Percentiles rank a stretch among this genome's conserved stretches.
These are phyloP conservation scores for Cordyceps tenuipes DNA, from an alignment of 2,329 filamentous ascomycete genomes.

Conservation along the genomic window DNA sequence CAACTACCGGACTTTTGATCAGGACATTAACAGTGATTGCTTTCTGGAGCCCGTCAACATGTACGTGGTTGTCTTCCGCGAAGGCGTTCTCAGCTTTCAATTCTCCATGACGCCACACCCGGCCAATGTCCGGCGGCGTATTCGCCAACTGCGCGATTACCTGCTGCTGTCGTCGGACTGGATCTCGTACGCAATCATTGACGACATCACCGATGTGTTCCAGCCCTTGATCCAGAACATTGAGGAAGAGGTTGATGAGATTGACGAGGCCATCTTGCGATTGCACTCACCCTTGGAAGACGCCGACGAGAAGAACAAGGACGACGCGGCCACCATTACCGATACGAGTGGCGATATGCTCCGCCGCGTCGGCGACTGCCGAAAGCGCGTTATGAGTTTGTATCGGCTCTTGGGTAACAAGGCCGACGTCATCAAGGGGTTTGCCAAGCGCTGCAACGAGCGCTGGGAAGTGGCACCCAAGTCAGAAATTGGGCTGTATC, in stretches of 20 bases:
- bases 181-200: conserved; percentile 97
- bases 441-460: conserved; percentile 96
- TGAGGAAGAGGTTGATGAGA: conserved; percentile 93
- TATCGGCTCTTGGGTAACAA: conserved; percentile 93
- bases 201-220: conserved; percentile 97
- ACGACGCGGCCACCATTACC: conserved; percentile 33
- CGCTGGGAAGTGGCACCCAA: conserved; percentile 93
- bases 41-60: conserved; percentile 95
- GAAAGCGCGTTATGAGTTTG: conserved; percentile 95
- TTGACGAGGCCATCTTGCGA: conserved; percentile 82
- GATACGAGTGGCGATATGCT: conserved; percentile 72
- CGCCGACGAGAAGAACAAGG: conserved; percentile 38
- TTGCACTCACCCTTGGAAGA: conserved; percentile 56
- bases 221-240: conserved; percentile 86
- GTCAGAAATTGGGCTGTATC: conserved; percentile 92
- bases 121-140: conserved; percentile 87
- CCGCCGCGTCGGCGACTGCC: conserved; percentile 81
- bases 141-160: conserved; percentile 90
- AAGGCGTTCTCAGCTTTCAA: conserved; percentile 93
- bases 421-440: conserved; percentile 97
- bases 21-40: conserved; percentile 80
- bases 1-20: conserved; percentile 96
- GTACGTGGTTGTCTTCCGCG: conserved; percentile 93
- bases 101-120: conserved; percentile 94
- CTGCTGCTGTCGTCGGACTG: conserved; percentile 89